Evolutionary conservation across 495 filamentous ascomycete species (phyloP), one percentile per base, ranked within the genome.

Genomic region (Ascodesmis nigricans): DNA sequence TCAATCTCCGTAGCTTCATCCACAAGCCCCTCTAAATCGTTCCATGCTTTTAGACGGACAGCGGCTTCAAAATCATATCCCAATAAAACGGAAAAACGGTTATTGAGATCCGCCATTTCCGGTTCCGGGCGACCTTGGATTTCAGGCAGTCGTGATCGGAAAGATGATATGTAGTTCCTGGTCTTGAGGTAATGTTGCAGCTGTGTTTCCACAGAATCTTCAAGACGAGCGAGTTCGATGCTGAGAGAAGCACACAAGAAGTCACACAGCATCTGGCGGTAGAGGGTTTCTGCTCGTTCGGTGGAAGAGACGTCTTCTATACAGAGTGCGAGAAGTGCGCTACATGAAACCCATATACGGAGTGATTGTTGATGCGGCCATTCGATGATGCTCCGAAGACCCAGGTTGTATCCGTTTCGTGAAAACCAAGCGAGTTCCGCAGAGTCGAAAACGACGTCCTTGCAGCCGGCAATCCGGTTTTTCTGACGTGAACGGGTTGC

Each of bases 401-500:
- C 66, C 16, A 79, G 50, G 42, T 83, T 81, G 52, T 87, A 91
- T 4, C 68, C 66, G 42, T 73, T 81, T 35, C 69, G 66, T 29
- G 68, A 71, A 53, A 90, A 79, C 79, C 80, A 87, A 47, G 84
- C 63, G 2, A 84, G 57, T 39, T 90, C 78, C 17, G 55, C 54
- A 14, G 62, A 29, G 1, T 56, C 65, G 50, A 76, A 74, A 9
- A 64, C 50, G n/a, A n/a, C n/a, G n/a, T n/a, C n/a, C n/a, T n/a
- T n/a, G n/a, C n/a, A n/a, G n/a, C 50, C 21, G 47, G 36, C 45
- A 53, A 38, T 17, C 49, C 38, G 30, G 40, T 21, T 36, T 52
- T 40, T 13, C 43, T n/a, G n/a, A n/a, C n/a, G n/a, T n/a, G n/a
- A n/a, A n/a, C n/a, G n/a, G n/a, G n/a, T n/a, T n/a, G n/a, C n/a